phyloP scores from a whole-genome alignment of 2,329 filamentous ascomycete species.

The Chaetomiaceae sp. region DNA sequence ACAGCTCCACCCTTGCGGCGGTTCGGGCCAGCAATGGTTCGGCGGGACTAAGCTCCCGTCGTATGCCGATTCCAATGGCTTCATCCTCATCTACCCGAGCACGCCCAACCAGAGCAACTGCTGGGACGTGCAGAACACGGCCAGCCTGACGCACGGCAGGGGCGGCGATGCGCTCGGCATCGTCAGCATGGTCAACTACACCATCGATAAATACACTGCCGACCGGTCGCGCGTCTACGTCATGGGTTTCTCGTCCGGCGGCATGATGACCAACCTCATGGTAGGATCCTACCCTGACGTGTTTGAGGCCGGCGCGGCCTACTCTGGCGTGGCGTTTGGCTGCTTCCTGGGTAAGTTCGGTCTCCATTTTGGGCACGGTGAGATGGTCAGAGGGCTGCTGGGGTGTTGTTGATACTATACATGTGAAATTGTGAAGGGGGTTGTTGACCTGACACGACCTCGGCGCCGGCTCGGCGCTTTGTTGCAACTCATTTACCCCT shows the following conservation, averaged over 20 bases:
- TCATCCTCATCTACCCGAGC: conserved; percentile 44
- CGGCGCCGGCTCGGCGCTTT: too few relatives aligned
- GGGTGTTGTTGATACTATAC: too few relatives aligned
- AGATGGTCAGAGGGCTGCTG: too few relatives aligned
- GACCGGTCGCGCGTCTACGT: conserved; percentile 43
- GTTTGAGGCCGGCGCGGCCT: conserved; percentile 30
- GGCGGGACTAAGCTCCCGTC: conserved; percentile 40
- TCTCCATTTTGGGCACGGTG: not conserved
- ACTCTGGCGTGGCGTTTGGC: conserved; percentile 28
- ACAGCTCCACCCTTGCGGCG: conserved; percentile 42
- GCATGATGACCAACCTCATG: conserved; percentile 37
- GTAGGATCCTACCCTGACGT: conserved; percentile 32
- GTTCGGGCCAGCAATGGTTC: conserved; percentile 38
- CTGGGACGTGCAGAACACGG: conserved; percentile 48
- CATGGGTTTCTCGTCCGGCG: conserved; percentile 39
- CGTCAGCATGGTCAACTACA: conserved; percentile 48
- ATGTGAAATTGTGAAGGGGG: too few relatives aligned
- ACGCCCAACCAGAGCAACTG: conserved; percentile 41
- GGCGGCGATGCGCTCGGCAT: conserved; percentile 48
- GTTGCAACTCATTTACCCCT: too few relatives aligned
- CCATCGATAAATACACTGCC: conserved; percentile 42
- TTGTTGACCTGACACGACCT: too few relatives aligned
- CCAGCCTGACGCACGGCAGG: conserved; percentile 43
- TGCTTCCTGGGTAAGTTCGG: conserved; percentile 24
- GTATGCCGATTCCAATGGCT: conserved; percentile 29